These are phyloP conservation scores for Glycine latifolia DNA, from an alignment of 306 rosid genomes.

Conservation along the genomic window DNA sequence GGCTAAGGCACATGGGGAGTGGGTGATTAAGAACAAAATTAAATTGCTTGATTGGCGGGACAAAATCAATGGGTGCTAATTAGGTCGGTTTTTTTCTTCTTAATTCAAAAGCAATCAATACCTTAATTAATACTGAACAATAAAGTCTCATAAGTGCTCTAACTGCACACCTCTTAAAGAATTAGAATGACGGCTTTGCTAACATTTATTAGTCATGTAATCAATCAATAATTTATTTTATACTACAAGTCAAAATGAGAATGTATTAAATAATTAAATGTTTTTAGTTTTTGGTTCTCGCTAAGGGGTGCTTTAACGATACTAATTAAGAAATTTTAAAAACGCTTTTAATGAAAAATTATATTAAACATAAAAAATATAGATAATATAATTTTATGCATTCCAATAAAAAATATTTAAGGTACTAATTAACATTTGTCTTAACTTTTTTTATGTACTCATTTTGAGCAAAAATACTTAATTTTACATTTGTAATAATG, in stretches of 20 bases:
- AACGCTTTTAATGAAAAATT: too few relatives aligned
- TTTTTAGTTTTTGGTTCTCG: too few relatives aligned
- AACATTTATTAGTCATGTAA: background rate
- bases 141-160: background rate
- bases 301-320: too few relatives aligned
- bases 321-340: too few relatives aligned
- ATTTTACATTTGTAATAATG: too few relatives aligned
- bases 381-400: too few relatives aligned
- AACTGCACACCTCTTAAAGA: background rate
- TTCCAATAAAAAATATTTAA: too few relatives aligned
- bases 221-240: background rate
- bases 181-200: background rate
- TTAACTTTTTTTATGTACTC: too few relatives aligned
- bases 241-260: background rate
- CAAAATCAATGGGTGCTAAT: constrained; percentile 37
- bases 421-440: too few relatives aligned
- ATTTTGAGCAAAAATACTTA: too few relatives aligned
- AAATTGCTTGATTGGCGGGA: constrained; percentile 73
- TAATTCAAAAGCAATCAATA: background rate
- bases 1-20: constrained; percentile 76
- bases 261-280: background rate
- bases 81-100: constrained; percentile 45
- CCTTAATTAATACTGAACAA: constrained; percentile 1
- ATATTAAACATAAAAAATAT: too few relatives aligned
- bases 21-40: constrained; percentile 38